These are phyloP conservation scores for Myxozyma kluyveri DNA, from an alignment of 805 yeast genomes.

Conservation along the genomic window DNA sequence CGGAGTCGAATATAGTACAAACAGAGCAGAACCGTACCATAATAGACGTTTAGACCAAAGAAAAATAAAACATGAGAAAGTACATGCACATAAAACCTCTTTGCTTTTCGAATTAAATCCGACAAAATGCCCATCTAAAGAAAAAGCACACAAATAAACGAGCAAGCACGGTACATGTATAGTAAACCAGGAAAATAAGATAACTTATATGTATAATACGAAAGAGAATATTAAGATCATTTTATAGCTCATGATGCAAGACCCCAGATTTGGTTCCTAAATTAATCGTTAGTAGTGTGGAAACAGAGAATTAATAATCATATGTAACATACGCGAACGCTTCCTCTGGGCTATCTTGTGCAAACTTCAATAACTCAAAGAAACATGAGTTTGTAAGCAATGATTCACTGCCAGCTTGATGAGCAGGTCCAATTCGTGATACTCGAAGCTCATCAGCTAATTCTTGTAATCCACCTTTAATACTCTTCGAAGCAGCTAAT, in stretches of 20 bases:
- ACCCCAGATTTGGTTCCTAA: constrained; percentile 40
- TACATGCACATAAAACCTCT: neutral
- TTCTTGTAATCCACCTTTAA: constrained; percentile 39
- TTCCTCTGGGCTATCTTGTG: constrained; percentile 26
- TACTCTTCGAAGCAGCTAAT: constrained; percentile 32
- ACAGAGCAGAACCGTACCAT: too few relatives aligned
- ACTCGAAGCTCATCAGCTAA: constrained; percentile 47
- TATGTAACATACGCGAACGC: constrained; percentile 7
- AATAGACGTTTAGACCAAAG: too few relatives aligned
- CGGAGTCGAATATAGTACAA: neutral
- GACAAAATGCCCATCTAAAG: too few relatives aligned
- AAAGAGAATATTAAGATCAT: neutral
- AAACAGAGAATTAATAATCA: constrained; percentile 1
- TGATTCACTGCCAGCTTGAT: constrained; percentile 48
- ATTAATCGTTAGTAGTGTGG: neutral
- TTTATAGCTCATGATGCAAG: constrained; percentile 34
- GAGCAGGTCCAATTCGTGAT: constrained; percentile 37
- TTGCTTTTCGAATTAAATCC: too few relatives aligned
- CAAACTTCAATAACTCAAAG: constrained; percentile 40
- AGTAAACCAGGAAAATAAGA: neutral
- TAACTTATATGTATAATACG: neutral
- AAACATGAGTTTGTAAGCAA: constrained; percentile 44
- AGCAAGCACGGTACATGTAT: neutral
- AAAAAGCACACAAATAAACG: too few relatives aligned
- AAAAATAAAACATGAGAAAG: neutral